These are phyloP conservation scores for Fusarium agapanthi DNA, from an alignment of 2,329 filamentous ascomycete genomes.

Conservation along the genomic window DNA sequence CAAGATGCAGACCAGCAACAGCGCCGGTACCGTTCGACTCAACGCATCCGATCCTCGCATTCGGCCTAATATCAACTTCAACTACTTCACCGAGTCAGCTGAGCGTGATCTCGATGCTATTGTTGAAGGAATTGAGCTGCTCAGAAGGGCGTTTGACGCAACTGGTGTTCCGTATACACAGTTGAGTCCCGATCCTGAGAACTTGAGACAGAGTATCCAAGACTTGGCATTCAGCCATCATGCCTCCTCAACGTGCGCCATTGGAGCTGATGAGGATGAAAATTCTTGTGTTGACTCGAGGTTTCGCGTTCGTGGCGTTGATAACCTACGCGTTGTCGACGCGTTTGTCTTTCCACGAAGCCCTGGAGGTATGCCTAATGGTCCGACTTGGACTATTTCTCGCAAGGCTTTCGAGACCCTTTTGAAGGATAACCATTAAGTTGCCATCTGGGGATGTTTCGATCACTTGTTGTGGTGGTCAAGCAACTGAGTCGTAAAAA, in stretches of 20 bases:
- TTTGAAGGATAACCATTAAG: background rate
- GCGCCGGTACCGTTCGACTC: background rate
- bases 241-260: background rate
- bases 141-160: background rate
- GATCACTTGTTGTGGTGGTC: no score
- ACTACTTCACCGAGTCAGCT: background rate
- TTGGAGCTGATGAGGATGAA: background rate
- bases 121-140: background rate
- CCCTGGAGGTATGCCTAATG: conserved; percentile 2
- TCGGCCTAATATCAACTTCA: background rate
- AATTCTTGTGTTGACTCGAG: background rate
- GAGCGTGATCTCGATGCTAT: background rate
- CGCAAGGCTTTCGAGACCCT: conserved; percentile 4
- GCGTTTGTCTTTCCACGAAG: background rate
- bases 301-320: background rate
- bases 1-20: conserved; percentile 9
- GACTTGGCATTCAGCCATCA: background rate
- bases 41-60: background rate
- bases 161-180: conserved; percentile 3
- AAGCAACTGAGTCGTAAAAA: accelerated
- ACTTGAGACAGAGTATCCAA: background rate
- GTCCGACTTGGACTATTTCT: conserved; percentile 4
- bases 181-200: background rate
- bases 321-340: background rate
- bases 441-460: accelerated